Evolutionary conservation across 495 filamentous ascomycete species (phyloP).

Genomic region (Cercophora newfieldiana): DNA sequence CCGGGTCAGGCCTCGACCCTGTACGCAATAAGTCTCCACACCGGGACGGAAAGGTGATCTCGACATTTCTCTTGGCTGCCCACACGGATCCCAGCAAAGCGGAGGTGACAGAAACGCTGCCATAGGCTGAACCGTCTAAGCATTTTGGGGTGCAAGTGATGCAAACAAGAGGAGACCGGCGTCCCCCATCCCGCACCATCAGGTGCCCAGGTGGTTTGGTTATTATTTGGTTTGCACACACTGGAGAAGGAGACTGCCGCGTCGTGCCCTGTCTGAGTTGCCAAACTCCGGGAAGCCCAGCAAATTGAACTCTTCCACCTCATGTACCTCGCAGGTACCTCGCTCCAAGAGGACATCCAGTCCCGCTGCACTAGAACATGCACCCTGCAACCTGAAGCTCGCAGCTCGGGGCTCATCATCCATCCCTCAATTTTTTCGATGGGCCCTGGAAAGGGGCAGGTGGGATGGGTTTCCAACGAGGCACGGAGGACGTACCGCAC

Average conservation of each 20-base stretch:
- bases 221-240: neutral
- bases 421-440: neutral
- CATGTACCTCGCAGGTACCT: neutral
- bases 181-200: neutral
- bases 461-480: constrained; percentile 16
- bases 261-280: neutral
- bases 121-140: neutral
- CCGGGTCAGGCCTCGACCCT: constrained; percentile 11
- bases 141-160: neutral
- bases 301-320: too few species aligned
- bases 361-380: neutral
- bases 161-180: neutral
- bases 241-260: neutral
- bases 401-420: constrained; percentile 1
- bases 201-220: neutral
- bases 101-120: neutral
- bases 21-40: neutral
- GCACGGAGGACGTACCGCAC: constrained; percentile 22
- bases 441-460: constrained; percentile 8
- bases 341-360: too few species aligned
- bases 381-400: neutral
- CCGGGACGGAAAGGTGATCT: constrained; percentile 13
- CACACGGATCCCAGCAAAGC: neutral
- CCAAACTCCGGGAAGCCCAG: neutral
- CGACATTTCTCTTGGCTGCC: constrained; percentile 15